These are phyloP conservation scores for Verticillium nonalfalfae DNA, from an alignment of 2,329 filamentous ascomycete species.

Conservation along the genomic window DNA sequence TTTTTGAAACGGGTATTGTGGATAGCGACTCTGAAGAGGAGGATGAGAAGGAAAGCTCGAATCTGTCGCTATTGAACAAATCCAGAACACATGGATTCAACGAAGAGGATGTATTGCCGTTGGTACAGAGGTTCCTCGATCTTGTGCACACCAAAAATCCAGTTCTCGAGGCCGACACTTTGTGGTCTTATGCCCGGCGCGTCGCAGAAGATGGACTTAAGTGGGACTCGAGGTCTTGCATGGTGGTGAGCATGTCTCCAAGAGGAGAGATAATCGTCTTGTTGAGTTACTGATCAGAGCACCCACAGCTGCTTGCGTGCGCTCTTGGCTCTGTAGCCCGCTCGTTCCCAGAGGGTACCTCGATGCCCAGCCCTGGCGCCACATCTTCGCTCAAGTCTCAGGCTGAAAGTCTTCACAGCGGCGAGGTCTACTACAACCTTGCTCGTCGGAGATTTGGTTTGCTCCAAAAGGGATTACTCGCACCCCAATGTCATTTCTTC, in stretches of 20 bases:
- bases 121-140: background rate
- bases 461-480: constrained; percentile 19
- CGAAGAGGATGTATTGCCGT: background rate
- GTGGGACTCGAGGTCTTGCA: constrained; percentile 20
- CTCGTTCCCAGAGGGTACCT: constrained; percentile 7
- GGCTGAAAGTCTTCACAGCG: constrained; percentile 11
- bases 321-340: constrained; percentile 20
- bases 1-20: background rate
- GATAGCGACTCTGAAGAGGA: background rate
- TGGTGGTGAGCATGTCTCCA: constrained; percentile 19
- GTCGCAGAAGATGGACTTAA: background rate
- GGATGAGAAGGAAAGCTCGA: background rate
- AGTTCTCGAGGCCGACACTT: background rate
- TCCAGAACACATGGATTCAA: background rate
- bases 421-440: constrained; percentile 16
- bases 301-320: constrained; percentile 20
- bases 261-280: background rate
- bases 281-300: background rate
- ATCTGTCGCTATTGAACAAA: background rate
- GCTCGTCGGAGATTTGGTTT: constrained; percentile 18
- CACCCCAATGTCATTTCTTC: constrained; percentile 29
- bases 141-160: background rate
- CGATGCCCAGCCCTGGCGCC: background rate
- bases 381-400: background rate
- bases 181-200: background rate